Conservation (phyloP, 202 grass and related monocot genomes). For the Tripidium arundinaceum region DNA sequence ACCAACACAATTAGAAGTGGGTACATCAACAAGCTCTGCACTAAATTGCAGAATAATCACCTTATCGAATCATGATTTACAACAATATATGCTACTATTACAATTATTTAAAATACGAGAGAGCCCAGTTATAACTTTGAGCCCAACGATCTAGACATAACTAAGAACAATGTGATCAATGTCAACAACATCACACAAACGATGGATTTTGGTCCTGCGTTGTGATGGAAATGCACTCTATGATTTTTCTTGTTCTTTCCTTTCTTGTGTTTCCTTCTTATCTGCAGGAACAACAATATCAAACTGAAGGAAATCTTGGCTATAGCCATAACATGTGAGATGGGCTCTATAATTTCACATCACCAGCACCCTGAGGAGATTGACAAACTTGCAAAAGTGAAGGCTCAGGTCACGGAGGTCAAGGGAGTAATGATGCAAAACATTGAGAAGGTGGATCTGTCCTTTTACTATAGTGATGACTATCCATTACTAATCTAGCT, state of each 20-base stretch:
- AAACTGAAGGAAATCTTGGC: neutral
- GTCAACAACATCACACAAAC: neutral
- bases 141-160: no score
- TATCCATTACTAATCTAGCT: neutral
- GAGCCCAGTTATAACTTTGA: no score
- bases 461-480: neutral
- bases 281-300: conserved; percentile 4
- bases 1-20: neutral
- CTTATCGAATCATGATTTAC: conserved; percentile 17
- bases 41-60: neutral
- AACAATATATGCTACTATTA: conserved; percentile 13
- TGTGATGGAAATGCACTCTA: conserved; percentile 11
- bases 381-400: conserved; percentile 83
- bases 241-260: neutral
- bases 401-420: conserved; percentile 90
- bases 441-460: conserved; percentile 62
- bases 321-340: neutral
- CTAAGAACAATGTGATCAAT: conserved; percentile 3
- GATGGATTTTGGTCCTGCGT: neutral
- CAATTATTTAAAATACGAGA: no score
- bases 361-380: conserved; percentile 57
- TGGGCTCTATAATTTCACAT: neutral
- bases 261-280: neutral
- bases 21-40: neutral
- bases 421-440: conserved; percentile 99